A percentile compares a stretch with the other conserved stretches of the same genome.
phyloP scores from a whole-genome alignment of 169 alveolate species.

The Cryptosporidium ubiquitum region DNA sequence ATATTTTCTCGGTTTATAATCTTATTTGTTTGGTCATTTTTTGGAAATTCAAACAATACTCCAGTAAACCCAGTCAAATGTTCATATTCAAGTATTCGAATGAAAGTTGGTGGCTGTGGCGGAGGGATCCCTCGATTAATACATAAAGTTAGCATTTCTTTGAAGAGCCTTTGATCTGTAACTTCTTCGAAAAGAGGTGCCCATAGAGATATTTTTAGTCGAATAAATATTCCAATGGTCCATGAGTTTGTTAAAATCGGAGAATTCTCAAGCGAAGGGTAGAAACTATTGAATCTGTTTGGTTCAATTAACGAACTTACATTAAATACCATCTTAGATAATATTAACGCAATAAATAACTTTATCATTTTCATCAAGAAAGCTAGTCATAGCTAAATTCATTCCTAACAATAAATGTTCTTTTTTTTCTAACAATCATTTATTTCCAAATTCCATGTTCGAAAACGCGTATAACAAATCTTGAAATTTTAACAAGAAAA shows the following conservation, averaged over 20 bases:
- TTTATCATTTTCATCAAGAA: not conserved
- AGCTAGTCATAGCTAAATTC: not conserved
- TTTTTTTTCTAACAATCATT: not conserved
- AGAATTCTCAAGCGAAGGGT: not conserved
- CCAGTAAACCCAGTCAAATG: constrained; percentile 60
- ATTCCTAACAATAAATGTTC: not conserved
- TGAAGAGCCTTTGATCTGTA: constrained; percentile 28
- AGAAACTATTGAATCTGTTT: not conserved
- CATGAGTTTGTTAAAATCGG: constrained; percentile 51
- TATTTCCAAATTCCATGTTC: constrained; percentile 26
- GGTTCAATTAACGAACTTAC: constrained; percentile 3
- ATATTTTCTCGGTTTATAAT: constrained; percentile 22
- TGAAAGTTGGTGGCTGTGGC: constrained; percentile 58
- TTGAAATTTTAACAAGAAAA: not conserved
- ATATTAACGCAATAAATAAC: not conserved
- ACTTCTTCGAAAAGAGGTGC: constrained; percentile 59
- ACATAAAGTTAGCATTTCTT: constrained; percentile 23
- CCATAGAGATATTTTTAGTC: constrained; percentile 38
- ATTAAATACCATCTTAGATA: not conserved
- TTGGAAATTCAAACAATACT: constrained; percentile 57
- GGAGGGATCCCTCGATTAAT: constrained; percentile 68
- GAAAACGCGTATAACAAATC: constrained; percentile 49
- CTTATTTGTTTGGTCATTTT: constrained; percentile 6
- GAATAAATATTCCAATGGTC: constrained; percentile 48
- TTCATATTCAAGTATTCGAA: constrained; percentile 53